Evolutionary conservation across 73 alveolate genomes (phyloP).

Genomic region (Tetrahymena thermophila): DNA sequence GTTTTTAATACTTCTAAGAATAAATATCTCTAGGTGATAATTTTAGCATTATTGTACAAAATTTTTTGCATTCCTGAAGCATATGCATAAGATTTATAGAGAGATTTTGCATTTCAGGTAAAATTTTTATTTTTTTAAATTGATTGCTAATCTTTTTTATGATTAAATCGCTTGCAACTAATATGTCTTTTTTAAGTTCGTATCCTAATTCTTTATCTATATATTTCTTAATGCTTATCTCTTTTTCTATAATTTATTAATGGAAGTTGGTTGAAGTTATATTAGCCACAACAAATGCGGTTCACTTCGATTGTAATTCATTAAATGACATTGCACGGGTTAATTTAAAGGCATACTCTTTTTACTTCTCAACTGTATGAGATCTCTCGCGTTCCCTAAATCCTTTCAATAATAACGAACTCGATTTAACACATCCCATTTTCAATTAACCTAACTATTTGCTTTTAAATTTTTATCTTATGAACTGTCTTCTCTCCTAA

Average conservation of each 20-base stretch:
- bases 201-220: background rate
- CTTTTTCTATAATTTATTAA: background rate
- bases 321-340: background rate
- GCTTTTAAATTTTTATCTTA: background rate
- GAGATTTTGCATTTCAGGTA: background rate
- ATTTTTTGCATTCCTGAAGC: background rate
- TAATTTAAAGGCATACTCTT: background rate
- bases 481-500: background rate
- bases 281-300: background rate
- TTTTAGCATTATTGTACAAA: background rate
- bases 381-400: background rate
- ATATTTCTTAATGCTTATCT: background rate
- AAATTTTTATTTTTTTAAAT: background rate
- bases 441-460: background rate
- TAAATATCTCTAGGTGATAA: background rate
- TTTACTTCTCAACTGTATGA: background rate
- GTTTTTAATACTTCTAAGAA: background rate
- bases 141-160: background rate
- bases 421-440: background rate
- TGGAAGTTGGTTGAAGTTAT: background rate
- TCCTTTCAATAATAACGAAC: background rate
- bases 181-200: background rate
- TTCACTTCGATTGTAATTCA: background rate
- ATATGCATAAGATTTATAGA: background rate
- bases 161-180: background rate